Evolutionary conservation across 345 rosid species (phyloP).

Genomic region (Aurinia saxatilis): DNA sequence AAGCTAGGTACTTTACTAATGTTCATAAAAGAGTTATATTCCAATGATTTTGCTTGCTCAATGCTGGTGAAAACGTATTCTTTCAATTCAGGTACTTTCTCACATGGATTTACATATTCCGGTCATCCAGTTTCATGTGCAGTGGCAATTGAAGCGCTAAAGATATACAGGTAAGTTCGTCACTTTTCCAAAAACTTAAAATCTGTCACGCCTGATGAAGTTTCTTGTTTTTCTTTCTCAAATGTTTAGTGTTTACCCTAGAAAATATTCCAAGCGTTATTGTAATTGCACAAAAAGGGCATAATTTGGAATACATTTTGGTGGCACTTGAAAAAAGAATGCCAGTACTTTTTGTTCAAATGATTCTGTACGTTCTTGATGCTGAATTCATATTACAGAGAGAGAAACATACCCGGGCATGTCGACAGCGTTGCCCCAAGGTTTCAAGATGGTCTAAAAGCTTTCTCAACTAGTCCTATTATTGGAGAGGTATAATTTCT

Average conservation of each 20-base stretch:
- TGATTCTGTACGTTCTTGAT: neutral
- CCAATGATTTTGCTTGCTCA: neutral
- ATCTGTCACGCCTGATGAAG: neutral
- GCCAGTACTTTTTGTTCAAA: no score
- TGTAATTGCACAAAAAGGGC: no score
- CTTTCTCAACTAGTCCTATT: conserved; percentile 72
- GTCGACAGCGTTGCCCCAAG: conserved; percentile 53
- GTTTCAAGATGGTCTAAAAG: conserved; percentile 89
- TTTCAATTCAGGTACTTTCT: conserved; percentile 53
- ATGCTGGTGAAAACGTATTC: neutral
- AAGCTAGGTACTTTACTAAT: conserved; percentile 58
- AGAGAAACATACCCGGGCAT: conserved; percentile 58
- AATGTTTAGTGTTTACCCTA: neutral
- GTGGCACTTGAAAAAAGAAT: no score
- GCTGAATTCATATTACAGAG: conserved; percentile 38
- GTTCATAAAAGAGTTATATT: neutral
- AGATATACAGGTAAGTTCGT: conserved; percentile 55
- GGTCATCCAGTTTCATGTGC: conserved; percentile 97
- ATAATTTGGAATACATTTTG: no score
- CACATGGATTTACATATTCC: conserved; percentile 95
- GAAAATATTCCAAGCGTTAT: no score
- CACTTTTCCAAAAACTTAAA: neutral
- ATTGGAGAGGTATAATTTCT: conserved; percentile 65
- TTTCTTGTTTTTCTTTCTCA: neutral
- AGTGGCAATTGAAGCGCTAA: conserved; percentile 72